Evolutionary conservation across 2,329 filamentous ascomycete species (phyloP).

Genomic region (Colletotrichum sp.): DNA sequence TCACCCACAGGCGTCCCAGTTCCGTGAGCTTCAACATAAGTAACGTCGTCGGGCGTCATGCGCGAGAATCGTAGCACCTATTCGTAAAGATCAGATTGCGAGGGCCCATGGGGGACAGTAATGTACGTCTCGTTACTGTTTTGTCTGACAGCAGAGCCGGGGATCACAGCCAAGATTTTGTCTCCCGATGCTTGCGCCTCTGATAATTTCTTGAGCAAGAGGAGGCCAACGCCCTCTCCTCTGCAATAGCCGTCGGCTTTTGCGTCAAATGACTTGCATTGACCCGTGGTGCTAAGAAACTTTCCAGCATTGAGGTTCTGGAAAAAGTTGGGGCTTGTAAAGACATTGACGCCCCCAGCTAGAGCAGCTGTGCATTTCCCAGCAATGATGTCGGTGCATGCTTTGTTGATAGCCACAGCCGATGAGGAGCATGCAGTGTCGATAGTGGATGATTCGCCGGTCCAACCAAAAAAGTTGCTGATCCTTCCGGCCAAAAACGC

Average conservation of each 20-base stretch:
- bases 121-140: constrained; percentile 41
- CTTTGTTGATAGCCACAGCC: constrained; percentile 37
- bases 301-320: constrained; percentile 13
- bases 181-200: constrained; percentile 53
- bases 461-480: constrained; percentile 39
- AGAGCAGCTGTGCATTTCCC: constrained; percentile 38
- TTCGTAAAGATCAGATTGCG: constrained; percentile 44
- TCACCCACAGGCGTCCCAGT: constrained; percentile 49
- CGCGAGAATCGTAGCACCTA: constrained; percentile 49
- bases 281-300: constrained; percentile 34
- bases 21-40: constrained; percentile 45
- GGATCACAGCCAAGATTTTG: constrained; percentile 44
- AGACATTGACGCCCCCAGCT: constrained; percentile 43
- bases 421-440: constrained; percentile 45
- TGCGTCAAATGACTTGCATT: constrained; percentile 36
- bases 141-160: constrained; percentile 42
- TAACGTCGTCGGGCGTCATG: background rate
- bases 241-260: constrained; percentile 53
- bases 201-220: constrained; percentile 52
- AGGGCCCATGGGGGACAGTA: constrained; percentile 23
- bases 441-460: constrained; percentile 34
- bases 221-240: constrained; percentile 48
- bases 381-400: constrained; percentile 26
- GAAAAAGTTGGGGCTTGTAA: constrained; percentile 24
- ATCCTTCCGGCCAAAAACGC: constrained; percentile 36